A percentile compares a stretch with the other conserved stretches of the same genome.
phyloP scores from a whole-genome alignment of 2,329 filamentous ascomycete genomes.

The Gnomoniopsis smithogilvyi region DNA sequence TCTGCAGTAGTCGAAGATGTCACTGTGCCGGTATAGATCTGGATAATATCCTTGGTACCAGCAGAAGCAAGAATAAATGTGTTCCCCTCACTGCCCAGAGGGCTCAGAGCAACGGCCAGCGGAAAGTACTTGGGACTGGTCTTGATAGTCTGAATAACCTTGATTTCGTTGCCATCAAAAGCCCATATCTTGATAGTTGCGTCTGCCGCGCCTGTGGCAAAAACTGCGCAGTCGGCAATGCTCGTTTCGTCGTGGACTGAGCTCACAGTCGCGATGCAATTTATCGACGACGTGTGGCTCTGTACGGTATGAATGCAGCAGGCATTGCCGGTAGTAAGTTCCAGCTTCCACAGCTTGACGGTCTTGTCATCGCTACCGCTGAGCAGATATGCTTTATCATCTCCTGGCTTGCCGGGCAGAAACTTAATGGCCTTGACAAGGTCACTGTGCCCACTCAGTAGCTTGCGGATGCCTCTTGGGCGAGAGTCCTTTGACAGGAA shows the following conservation, averaged over 20 bases:
- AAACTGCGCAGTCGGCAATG: slow-evolving; percentile 32
- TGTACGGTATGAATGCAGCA: slow-evolving; percentile 53
- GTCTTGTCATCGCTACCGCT: slow-evolving; percentile 80
- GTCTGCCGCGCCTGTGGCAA: slow-evolving; percentile 81
- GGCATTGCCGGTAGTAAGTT: slow-evolving; percentile 26
- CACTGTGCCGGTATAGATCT: slow-evolving; percentile 63
- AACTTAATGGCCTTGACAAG: slow-evolving; percentile 83
- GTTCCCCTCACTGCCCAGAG: slow-evolving; percentile 49
- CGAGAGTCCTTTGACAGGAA: slow-evolving; percentile 30
- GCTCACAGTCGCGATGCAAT: slow-evolving; percentile 55
- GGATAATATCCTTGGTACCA: slow-evolving; percentile 78
- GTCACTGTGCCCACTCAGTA: slow-evolving; percentile 75
- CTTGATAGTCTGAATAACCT: slow-evolving; percentile 66
- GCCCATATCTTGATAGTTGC: slow-evolving; percentile 70
- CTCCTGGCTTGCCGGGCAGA: slow-evolving; percentile 48
- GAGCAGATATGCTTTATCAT: slow-evolving; percentile 57
- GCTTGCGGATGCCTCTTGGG: slow-evolving; percentile 56
- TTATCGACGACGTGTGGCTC: slow-evolving; percentile 73
- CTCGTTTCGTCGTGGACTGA: slow-evolving; percentile 17
- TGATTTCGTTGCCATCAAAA: slow-evolving; percentile 45
- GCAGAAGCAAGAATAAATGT: slow-evolving; percentile 72
- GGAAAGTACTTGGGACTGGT: slow-evolving; percentile 80
- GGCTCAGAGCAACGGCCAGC: slow-evolving; percentile 67
- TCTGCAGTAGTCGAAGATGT: slow-evolving; percentile 20
- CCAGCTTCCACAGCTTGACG: slow-evolving; percentile 66